These are phyloP conservation scores for Celoporthe dispersa DNA, from an alignment of 2,329 filamentous ascomycete species.

Conservation along the genomic window DNA sequence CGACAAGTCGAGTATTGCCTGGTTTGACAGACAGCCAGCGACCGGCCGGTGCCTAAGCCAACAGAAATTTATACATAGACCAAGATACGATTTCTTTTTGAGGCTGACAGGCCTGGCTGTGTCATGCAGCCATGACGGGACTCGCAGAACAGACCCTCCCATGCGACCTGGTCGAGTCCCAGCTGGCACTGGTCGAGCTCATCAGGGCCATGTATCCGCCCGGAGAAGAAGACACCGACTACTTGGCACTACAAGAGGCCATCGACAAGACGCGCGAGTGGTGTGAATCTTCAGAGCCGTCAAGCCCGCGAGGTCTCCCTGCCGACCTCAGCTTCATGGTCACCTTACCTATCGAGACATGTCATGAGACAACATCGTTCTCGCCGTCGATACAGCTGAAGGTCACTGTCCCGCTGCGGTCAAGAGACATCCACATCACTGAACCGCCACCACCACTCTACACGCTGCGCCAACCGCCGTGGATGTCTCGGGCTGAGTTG, in stretches of 20 bases:
- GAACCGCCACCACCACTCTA: slow-evolving; percentile 23
- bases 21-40: not conserved
- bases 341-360: slow-evolving; percentile 19
- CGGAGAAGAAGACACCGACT: not conserved
- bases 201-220: slow-evolving; percentile 28
- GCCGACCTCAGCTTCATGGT: slow-evolving; percentile 17
- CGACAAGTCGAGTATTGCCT: not conserved
- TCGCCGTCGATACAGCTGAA: slow-evolving; percentile 18
- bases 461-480: slow-evolving; percentile 22
- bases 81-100: not conserved
- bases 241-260: not conserved
- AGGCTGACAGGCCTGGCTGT: not conserved
- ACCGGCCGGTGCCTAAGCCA: not conserved
- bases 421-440: not conserved
- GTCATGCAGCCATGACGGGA: slow-evolving; percentile 6
- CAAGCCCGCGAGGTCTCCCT: not conserved
- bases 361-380: not conserved
- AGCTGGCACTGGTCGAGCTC: slow-evolving; percentile 27
- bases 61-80: not conserved
- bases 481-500: slow-evolving; percentile 28
- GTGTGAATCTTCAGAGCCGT: slow-evolving; percentile 18
- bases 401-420: slow-evolving; percentile 19
- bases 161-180: slow-evolving; percentile 24
- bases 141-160: not conserved
- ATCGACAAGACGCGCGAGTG: slow-evolving; percentile 14